phyloP scores from a whole-genome alignment of 169 alveolate genomes.

The Perkinsus olseni region DNA sequence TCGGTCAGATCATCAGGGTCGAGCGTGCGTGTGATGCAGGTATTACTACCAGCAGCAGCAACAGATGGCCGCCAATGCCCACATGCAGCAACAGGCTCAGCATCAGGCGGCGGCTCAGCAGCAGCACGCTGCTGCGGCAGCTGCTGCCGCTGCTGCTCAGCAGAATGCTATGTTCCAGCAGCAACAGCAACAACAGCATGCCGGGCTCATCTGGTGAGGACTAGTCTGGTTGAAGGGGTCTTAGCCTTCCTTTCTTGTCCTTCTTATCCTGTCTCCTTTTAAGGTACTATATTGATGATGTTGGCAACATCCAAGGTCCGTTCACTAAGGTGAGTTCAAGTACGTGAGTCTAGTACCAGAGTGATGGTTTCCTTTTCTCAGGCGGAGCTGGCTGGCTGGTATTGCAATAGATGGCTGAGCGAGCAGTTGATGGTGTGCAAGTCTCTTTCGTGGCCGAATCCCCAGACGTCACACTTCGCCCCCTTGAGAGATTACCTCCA shows the following conservation, averaged over 20 bases:
- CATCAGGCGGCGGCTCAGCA: not conserved
- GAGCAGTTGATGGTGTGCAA: not conserved
- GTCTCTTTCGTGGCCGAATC: not conserved
- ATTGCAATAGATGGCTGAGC: not conserved
- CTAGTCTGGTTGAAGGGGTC: not conserved
- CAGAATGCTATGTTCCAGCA: not conserved
- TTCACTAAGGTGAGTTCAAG: not conserved
- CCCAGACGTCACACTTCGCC: not conserved
- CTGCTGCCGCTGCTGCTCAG: not conserved
- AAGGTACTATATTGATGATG: not conserved
- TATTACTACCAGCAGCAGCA: not conserved
- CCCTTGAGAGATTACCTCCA: not conserved
- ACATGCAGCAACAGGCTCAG: not conserved
- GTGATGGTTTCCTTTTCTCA: too few relatives aligned
- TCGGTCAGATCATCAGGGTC: not conserved
- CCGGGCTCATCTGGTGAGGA: not conserved
- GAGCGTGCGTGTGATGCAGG: not conserved
- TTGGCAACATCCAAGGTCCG: not conserved
- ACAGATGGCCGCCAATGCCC: not conserved
- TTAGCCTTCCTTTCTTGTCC: too few relatives aligned
- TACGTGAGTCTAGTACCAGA: not conserved
- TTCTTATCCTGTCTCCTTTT: too few relatives aligned
- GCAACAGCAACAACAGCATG: not conserved
- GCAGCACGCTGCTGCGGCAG: not conserved
- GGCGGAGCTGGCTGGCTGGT: not conserved